Percentiles rank a stretch among this genome's conserved stretches.
Conservation (phyloP, 805 yeast species). For the Wickerhamiella spandovensis region DNA sequence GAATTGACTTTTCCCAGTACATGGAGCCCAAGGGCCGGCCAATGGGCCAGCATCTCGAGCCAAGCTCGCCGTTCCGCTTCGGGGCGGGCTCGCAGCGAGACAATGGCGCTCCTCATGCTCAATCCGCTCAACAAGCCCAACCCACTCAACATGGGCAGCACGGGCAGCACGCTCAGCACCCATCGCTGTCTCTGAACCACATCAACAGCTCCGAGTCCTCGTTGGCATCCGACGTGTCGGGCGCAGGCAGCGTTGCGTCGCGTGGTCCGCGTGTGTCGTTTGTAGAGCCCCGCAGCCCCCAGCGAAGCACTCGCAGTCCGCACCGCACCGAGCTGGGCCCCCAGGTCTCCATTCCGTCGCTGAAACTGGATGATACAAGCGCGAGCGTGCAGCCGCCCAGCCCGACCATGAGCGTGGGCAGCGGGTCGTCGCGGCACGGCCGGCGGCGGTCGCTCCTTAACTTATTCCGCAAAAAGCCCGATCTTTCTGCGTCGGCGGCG, state of each 20-base stretch:
- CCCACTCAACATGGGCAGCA: no score
- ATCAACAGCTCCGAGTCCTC: neutral
- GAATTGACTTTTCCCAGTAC: neutral
- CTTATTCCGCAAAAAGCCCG: constrained; percentile 9
- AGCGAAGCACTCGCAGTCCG: neutral
- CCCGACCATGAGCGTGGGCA: neutral
- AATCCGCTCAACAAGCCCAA: no score
- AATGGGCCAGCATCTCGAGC: neutral
- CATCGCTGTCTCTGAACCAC: neutral
- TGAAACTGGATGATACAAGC: neutral
- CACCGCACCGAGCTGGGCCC: neutral
- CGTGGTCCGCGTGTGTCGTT: neutral
- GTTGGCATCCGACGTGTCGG: neutral
- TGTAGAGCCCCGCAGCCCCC: neutral
- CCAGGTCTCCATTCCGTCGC: neutral
- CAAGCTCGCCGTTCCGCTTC: neutral
- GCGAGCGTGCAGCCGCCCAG: neutral
- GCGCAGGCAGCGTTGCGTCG: neutral
- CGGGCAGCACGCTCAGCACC: no score
- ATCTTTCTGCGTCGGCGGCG: neutral
- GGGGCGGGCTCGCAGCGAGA: neutral
- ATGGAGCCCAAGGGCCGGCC: neutral
- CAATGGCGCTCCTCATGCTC: neutral
- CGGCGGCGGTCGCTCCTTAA: constrained; percentile 16
- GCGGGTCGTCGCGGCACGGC: neutral